These are phyloP conservation scores for Pseudogymnoascus sp. DNA, from an alignment of 2,329 filamentous ascomycete species.

Conservation along the genomic window DNA sequence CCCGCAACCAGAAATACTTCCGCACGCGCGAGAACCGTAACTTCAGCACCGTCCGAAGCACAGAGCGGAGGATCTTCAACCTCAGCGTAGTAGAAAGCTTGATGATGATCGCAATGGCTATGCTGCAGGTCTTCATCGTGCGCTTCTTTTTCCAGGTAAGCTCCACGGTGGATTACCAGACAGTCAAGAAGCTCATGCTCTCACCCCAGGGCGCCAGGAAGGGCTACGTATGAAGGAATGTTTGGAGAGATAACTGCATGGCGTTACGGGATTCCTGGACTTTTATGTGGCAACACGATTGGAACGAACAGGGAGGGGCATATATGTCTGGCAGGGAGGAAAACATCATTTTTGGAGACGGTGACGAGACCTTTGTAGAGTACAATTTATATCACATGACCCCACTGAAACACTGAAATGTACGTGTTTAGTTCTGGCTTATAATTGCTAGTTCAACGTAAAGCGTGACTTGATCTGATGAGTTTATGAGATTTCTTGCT, in stretches of 20 bases:
- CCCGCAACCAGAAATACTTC: slow-evolving; percentile 98
- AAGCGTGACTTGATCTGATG: neutral
- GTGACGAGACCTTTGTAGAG: neutral
- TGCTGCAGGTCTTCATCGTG: slow-evolving; percentile 92
- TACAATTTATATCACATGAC: slow-evolving; percentile 7
- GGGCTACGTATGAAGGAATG: slow-evolving; percentile 53
- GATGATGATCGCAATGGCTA: slow-evolving; percentile 93
- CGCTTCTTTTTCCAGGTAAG: slow-evolving; percentile 94
- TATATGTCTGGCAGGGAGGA: neutral
- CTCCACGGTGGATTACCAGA: slow-evolving; percentile 4
- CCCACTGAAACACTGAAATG: neutral
- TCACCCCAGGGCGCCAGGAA: slow-evolving; percentile 52
- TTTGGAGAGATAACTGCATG: slow-evolving; percentile 14
- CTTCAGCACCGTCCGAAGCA: slow-evolving; percentile 95
- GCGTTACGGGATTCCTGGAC: slow-evolving; percentile 18
- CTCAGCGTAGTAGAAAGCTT: slow-evolving; percentile 89
- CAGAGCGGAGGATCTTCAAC: slow-evolving; percentile 92
- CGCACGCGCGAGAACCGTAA: slow-evolving; percentile 97
- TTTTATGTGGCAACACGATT: slow-evolving; percentile 16
- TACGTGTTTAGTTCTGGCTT: neutral
- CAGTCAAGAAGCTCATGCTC: slow-evolving; percentile 18
- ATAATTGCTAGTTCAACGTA: neutral
- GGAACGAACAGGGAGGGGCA: slow-evolving; percentile 6
- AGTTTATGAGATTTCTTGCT: neutral
- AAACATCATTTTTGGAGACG: neutral